A percentile compares a stretch with the other conserved stretches of the same genome.
Evolutionary conservation across 306 rosid species (phyloP).

Genomic region (Trifolium repens): DNA sequence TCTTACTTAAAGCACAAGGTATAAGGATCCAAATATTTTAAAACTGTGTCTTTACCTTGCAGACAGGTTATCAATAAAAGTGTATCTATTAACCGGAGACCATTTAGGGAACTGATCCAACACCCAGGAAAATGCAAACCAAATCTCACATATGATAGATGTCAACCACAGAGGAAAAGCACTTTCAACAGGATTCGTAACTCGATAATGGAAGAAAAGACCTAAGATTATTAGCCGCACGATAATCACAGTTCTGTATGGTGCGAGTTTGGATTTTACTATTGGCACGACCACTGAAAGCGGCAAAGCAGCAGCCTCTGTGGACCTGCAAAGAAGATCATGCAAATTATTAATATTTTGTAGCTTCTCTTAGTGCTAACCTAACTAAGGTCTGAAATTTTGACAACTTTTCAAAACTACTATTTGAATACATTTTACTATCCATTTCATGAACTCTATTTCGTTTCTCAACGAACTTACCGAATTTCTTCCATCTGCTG

Average conservation of each 20-base stretch:
- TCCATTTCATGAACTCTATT: conserved; percentile 6
- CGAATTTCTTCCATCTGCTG: conserved; percentile 79
- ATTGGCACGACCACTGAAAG: conserved; percentile 73
- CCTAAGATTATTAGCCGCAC: conserved; percentile 76
- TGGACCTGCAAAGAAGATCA: conserved; percentile 59
- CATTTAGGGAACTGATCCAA: conserved; percentile 98
- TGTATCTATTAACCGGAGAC: conserved; percentile 80
- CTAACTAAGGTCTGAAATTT: neutral
- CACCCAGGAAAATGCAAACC: conserved; percentile 98
- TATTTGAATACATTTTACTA: neutral
- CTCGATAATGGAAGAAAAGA: conserved; percentile 92
- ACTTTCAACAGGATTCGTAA: conserved; percentile 89
- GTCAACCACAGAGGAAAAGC: conserved; percentile 95
- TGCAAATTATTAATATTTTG: conserved; percentile 3
- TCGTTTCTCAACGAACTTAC: conserved; percentile 53
- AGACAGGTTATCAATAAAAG: conserved; percentile 71
- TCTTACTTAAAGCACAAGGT: conserved; percentile 39
- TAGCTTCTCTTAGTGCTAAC: neutral
- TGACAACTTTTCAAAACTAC: neutral
- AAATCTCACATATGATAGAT: conserved; percentile 91
- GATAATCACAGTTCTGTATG: conserved; percentile 79
- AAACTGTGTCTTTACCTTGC: conserved; percentile 68
- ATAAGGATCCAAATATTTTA: conserved; percentile 11
- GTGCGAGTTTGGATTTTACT: conserved; percentile 65
- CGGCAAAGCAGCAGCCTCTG: conserved; percentile 60